Conservation (phyloP, 2,329 filamentous ascomycete species). For the Arthrocladium fulminans region DNA sequence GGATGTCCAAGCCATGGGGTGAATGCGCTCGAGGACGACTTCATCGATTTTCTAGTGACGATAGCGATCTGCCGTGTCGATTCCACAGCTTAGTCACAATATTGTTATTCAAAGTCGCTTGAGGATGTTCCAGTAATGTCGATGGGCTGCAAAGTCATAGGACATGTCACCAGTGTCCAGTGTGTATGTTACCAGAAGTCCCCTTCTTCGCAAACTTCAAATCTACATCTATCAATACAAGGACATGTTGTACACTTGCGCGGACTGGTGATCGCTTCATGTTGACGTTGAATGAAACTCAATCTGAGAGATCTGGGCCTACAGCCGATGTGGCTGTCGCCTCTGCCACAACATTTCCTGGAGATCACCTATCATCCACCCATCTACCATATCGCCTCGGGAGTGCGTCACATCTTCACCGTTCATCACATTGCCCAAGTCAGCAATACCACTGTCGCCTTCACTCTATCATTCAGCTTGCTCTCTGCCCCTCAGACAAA, state of each 20-base stretch:
- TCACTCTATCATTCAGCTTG: neutral
- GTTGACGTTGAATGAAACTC: too few species aligned
- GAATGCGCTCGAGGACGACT: neutral
- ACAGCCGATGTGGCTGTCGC: constrained; percentile 21
- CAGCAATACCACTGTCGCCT: neutral
- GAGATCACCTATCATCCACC: neutral
- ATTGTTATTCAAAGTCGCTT: neutral
- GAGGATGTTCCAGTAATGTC: neutral
- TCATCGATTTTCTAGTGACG: neutral
- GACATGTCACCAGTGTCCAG: neutral
- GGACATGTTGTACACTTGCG: constrained; percentile 5
- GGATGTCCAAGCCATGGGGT: neutral
- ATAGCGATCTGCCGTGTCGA: neutral
- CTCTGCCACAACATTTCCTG: constrained; percentile 13
- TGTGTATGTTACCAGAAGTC: neutral
- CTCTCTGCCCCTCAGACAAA: neutral
- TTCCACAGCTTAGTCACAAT: neutral
- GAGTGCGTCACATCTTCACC: neutral
- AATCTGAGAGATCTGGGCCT: constrained; percentile 20
- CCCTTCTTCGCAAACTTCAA: neutral
- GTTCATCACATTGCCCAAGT: neutral
- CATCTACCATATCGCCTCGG: neutral
- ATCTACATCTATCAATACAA: constrained; percentile 7
- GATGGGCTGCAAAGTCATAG: neutral
- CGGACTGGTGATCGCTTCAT: too few species aligned